These are phyloP conservation scores for Artemisia tridentata DNA, from an alignment of 129 eudicot species.

Conservation along the genomic window DNA sequence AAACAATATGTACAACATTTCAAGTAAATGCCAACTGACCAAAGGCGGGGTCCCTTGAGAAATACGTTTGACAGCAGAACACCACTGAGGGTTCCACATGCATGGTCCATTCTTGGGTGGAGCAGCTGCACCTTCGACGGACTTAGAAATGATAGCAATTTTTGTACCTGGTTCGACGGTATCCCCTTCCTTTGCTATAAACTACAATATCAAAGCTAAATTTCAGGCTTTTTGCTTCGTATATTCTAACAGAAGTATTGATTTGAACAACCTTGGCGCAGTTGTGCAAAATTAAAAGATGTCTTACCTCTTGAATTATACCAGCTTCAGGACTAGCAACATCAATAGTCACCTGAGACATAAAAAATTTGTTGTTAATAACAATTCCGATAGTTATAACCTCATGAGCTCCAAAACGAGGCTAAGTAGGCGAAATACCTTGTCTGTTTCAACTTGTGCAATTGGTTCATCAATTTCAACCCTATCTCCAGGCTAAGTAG, in stretches of 20 bases:
- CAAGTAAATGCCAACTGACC: no score
- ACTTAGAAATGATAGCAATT: slow-evolving; percentile 77
- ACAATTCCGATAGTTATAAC: neutral
- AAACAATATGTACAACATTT: no score
- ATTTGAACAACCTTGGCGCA: no score
- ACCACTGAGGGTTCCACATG: no score
- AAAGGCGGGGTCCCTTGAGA: no score
- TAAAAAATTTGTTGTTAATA: slow-evolving; percentile 28
- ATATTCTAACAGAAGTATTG: no score
- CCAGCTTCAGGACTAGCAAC: slow-evolving; percentile 96
- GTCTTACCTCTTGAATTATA: slow-evolving; percentile 72
- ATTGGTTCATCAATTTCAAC: no score
- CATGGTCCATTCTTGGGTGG: slow-evolving; percentile 73
- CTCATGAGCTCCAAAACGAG: neutral
- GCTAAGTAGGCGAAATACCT: no score
- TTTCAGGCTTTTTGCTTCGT: slow-evolving; percentile 9
- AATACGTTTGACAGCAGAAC: no score
- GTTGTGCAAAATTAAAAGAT: no score
- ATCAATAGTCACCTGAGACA: slow-evolving; percentile 79
- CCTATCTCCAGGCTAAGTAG: no score
- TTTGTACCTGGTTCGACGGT: slow-evolving; percentile 90
- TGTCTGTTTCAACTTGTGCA: no score
- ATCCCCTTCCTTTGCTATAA: slow-evolving; percentile 89
- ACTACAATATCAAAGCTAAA: slow-evolving; percentile 42
- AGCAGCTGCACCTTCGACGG: slow-evolving; percentile 70